Evolutionary conservation across 768 basidiomycete genomes (phyloP), one percentile per base, ranked within the genome.

Genomic region (Scleroderma bovista): DNA sequence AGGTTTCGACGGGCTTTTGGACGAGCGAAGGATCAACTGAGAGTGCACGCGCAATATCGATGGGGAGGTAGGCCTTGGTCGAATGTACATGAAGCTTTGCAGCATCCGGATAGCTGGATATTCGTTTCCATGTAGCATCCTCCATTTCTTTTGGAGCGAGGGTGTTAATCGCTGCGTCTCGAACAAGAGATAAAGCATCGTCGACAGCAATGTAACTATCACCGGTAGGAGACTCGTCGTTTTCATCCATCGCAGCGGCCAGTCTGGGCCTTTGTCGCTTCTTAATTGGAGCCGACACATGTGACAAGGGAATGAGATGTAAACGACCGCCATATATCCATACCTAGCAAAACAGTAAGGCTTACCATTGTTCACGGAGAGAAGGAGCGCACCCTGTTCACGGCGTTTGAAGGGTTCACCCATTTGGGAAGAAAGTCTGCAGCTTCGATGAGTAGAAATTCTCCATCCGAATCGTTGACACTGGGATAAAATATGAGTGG

Each of bases 401-500:
- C 83, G 44, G 92, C 83, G 65, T 95, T 97, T 31, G 83, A 75
- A 13, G 95, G 96, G 24, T 85, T 87, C 41, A 96, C 84, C 96
- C 95, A 98, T 5, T 75, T 69, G 15, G 95, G 95, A 13, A 99
- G 71, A 24, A 73, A 77, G 46, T 96, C 88, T 19, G 96, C 96
- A 3, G 93, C 95, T 69, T 99, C 96, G 52, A 98, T 98, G 49
- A 99, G 76, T 40, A 98, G 70, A 62, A 98, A 97, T 59, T 98
- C 91, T 23, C 96, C 96, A 66, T 97, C 95, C 5, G 87, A 86
- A 70, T 99, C 96, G 51, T 79, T 83, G 12, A 86, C 78, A 17
- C 66, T 67, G 5, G 0, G 20, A 0, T 13, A 22, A 12, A 34
- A 22, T 19, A 9, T 9, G 13, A 19, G 39, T 61, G 44, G 57